These are phyloP conservation scores for Chimonanthus praecox DNA, from an alignment of 164 flowering plant species.

Conservation along the genomic window DNA sequence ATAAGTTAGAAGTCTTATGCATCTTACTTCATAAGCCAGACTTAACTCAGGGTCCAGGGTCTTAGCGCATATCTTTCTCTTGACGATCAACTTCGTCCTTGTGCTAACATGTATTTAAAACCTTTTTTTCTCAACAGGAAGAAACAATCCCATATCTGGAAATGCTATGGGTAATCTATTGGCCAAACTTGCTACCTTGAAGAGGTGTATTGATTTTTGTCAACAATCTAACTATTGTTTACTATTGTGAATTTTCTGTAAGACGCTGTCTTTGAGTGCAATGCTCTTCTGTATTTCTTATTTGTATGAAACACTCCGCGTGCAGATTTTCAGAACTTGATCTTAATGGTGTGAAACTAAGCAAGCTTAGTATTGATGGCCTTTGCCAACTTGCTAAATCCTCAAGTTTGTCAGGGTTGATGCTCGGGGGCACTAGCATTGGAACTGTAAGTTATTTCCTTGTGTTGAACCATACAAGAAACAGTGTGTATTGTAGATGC, in stretches of 20 bases:
- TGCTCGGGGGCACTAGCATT: conserved; percentile 62
- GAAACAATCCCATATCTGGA: conserved; percentile 69
- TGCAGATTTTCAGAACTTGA: conserved; percentile 74
- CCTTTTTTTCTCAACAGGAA: conserved; percentile 38
- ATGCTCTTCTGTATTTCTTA: neutral
- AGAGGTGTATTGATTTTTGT: conserved; percentile 36
- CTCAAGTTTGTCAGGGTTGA: conserved; percentile 58
- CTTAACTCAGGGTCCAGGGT: neutral
- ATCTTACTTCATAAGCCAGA: too few species aligned
- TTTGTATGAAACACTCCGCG: neutral
- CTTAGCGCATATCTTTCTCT: neutral
- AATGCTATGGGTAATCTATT: conserved; percentile 48
- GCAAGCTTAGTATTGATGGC: conserved; percentile 57
- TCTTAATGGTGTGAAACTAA: conserved; percentile 66
- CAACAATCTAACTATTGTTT: neutral
- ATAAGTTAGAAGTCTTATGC: too few species aligned
- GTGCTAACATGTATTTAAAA: neutral
- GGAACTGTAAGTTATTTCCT: conserved; percentile 57
- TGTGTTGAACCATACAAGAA: neutral
- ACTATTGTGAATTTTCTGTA: neutral
- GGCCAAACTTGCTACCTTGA: conserved; percentile 55
- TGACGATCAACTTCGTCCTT: neutral
- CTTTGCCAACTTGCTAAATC: conserved; percentile 60
- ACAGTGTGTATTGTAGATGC: neutral
- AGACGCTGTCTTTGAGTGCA: neutral